Evolutionary conservation across 2,329 filamentous ascomycete species (phyloP).

Genomic region (Sporothrix brasiliensis): DNA sequence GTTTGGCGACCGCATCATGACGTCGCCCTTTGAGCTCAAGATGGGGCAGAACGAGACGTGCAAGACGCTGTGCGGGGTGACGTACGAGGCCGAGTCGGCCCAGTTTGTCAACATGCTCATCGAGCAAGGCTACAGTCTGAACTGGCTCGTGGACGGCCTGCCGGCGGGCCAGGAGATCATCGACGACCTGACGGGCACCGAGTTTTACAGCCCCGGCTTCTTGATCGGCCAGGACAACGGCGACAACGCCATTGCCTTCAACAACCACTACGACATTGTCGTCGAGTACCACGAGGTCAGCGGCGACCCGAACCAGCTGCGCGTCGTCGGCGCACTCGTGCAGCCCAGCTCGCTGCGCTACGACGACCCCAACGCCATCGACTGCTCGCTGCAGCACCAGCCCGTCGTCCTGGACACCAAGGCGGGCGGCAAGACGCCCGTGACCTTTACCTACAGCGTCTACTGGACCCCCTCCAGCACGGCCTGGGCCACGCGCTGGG

Average conservation of each 20-base stretch:
- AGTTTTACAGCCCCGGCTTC: constrained; percentile 92
- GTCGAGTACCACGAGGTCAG: constrained; percentile 88
- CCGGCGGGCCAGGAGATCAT: constrained; percentile 83
- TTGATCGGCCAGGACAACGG: constrained; percentile 66
- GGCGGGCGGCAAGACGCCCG: constrained; percentile 58
- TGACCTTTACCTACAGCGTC: constrained; percentile 90
- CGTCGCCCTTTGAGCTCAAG: constrained; percentile 84
- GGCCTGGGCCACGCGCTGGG: constrained; percentile 95
- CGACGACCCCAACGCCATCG: constrained; percentile 56
- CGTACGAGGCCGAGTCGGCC: constrained; percentile 66
- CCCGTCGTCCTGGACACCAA: constrained; percentile 66
- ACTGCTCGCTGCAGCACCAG: constrained; percentile 63
- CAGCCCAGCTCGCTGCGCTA: constrained; percentile 74
- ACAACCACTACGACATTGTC: constrained; percentile 95
- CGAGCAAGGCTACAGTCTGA: constrained; percentile 82
- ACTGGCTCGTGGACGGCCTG: constrained; percentile 93
- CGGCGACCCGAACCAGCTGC: constrained; percentile 67
- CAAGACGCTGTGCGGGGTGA: constrained; percentile 72
- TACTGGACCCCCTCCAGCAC: constrained; percentile 83
- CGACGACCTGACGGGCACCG: constrained; percentile 73
- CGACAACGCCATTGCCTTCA: constrained; percentile 60
- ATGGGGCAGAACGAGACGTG: constrained; percentile 89
- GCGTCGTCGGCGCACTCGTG: constrained; percentile 91
- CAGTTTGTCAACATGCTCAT: constrained; percentile 84
- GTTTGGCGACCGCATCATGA: constrained; percentile 95